These are phyloP conservation scores for Cryphonectria nitschkei DNA, from an alignment of 2,329 filamentous ascomycete species.

Conservation along the genomic window DNA sequence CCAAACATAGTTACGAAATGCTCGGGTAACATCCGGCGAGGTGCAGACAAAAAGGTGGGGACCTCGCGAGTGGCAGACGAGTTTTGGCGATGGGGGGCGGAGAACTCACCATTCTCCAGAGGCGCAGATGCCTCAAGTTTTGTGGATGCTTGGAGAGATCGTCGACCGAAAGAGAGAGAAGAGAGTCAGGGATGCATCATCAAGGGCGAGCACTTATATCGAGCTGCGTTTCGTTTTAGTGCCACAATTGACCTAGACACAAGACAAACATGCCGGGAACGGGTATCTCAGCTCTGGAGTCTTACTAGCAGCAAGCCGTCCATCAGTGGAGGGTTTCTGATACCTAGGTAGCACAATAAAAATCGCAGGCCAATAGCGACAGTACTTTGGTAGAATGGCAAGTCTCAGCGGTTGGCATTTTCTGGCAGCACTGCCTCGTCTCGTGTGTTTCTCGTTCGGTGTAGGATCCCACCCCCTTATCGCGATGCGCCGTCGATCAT, in stretches of 20 bases:
- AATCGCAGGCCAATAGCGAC: no score
- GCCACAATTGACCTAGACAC: neutral
- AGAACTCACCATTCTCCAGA: neutral
- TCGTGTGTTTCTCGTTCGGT: neutral
- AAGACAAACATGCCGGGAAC: no score
- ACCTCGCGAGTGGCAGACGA: neutral
- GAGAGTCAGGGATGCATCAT: neutral
- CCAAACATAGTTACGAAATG: neutral
- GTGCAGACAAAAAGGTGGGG: neutral
- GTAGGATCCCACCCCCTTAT: neutral
- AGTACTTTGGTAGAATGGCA: no score
- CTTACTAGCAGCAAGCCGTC: neutral
- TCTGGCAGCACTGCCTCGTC: neutral
- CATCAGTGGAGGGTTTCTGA: neutral
- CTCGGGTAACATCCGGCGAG: neutral
- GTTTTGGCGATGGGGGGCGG: neutral
- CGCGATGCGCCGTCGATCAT: neutral
- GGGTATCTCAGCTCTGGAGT: no score
- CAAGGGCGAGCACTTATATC: neutral
- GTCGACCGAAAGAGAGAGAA: neutral
- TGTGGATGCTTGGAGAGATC: neutral
- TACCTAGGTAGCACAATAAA: neutral
- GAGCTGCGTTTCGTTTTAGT: neutral
- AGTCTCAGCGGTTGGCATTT: neutral
- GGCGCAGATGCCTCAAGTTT: neutral